Evolutionary conservation across 352 stramenopile genomes (phyloP).

Genomic region (Phytopythium aichiense): DNA sequence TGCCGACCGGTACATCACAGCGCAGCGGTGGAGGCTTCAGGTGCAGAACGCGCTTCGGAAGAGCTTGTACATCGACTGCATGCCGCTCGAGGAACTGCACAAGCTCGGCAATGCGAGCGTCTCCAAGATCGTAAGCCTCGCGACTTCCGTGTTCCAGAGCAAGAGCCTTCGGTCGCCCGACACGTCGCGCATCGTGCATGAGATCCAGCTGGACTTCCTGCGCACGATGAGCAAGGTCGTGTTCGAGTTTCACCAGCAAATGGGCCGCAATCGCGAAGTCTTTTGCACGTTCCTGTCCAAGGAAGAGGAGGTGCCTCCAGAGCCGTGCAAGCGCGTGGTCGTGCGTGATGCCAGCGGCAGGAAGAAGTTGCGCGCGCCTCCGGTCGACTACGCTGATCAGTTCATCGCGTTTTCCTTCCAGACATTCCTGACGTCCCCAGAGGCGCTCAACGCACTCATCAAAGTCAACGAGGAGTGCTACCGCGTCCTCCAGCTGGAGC

Average conservation of each 20-base stretch:
- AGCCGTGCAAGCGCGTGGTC: slow-evolving; percentile 36
- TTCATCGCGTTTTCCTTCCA: slow-evolving; percentile 88
- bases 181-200: slow-evolving; percentile 71
- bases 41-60: slow-evolving; percentile 67
- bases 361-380: slow-evolving; percentile 31
- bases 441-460: slow-evolving; percentile 64
- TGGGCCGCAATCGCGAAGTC: slow-evolving; percentile 46
- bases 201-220: slow-evolving; percentile 90
- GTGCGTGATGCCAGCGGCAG: slow-evolving; percentile 14
- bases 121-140: slow-evolving; percentile 68
- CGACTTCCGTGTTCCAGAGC: slow-evolving; percentile 60
- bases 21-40: slow-evolving; percentile 50
- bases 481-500: slow-evolving; percentile 67
- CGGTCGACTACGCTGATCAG: slow-evolving; percentile 82
- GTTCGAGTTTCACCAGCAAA: slow-evolving; percentile 73
- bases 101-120: slow-evolving; percentile 79
- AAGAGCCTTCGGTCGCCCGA: slow-evolving; percentile 68
- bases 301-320: slow-evolving; percentile 37
- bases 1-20: slow-evolving; percentile 63
- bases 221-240: slow-evolving; percentile 92
- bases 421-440: slow-evolving; percentile 76
- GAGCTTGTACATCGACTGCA: slow-evolving; percentile 85
- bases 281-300: slow-evolving; percentile 47
- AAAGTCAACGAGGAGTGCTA: slow-evolving; percentile 88
- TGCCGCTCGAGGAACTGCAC: slow-evolving; percentile 78